Percentiles rank a stretch among this genome's conserved stretches.
Conservation (phyloP, 2,329 filamentous ascomycete species). For the Metarhizium humberi region DNA sequence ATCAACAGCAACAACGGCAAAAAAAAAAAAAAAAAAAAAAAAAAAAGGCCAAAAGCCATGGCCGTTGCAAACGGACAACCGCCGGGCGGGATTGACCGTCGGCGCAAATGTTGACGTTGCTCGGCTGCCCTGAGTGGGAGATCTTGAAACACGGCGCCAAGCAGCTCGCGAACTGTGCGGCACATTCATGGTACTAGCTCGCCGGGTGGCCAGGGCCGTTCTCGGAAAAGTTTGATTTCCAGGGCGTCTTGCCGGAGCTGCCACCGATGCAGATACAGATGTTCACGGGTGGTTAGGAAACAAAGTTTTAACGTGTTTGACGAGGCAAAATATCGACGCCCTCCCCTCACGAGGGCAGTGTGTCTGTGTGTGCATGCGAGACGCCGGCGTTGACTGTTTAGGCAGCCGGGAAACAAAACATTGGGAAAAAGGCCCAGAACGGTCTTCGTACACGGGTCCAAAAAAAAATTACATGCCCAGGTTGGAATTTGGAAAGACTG, state of each 20-base stretch:
- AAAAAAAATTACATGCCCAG: no score
- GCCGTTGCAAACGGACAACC: not conserved
- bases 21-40: not conserved
- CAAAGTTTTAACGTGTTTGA: not conserved
- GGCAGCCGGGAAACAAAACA: no score
- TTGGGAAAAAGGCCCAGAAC: no score
- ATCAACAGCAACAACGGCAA: not conserved
- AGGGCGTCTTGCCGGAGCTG: not conserved
- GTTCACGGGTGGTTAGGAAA: not conserved
- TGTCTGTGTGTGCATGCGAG: not conserved
- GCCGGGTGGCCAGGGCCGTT: not conserved
- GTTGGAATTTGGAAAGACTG: no score
- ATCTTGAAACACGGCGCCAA: constrained; percentile 1
- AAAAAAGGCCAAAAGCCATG: not conserved
- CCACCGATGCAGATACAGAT: not conserved
- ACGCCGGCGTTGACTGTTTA: no score
- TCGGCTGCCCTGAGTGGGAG: no score
- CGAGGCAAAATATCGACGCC: not conserved
- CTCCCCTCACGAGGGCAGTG: no score
- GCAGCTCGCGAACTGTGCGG: not conserved
- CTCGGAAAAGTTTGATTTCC: not conserved
- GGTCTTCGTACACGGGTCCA: no score
- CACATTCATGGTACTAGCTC: not conserved
- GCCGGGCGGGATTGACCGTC: not conserved
- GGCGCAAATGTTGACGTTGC: no score